phyloP scores from a whole-genome alignment of 257 asterid genomes.

The Anisodus acutangulus region DNA sequence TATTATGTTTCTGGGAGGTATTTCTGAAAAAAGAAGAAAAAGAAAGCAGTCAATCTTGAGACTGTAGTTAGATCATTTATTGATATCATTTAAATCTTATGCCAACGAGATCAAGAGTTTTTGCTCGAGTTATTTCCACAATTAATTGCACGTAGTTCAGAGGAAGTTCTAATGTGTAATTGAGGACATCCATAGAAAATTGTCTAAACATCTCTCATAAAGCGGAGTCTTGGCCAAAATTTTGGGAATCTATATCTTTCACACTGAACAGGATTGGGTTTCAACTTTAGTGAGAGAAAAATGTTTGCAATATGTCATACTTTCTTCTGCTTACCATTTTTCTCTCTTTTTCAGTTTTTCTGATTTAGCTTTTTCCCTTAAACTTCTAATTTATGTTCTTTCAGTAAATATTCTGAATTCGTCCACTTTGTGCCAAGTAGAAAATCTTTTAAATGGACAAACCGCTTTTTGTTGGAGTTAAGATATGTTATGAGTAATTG shows the following conservation, averaged over 20 bases:
- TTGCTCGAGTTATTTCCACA: slow-evolving; percentile 13
- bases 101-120: neutral
- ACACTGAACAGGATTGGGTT: neutral
- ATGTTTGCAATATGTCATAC: neutral
- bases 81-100: neutral
- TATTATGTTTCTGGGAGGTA: slow-evolving; percentile 1
- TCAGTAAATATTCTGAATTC: slow-evolving; percentile 10
- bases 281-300: neutral
- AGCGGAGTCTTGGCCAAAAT: neutral
- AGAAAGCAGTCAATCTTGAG: neutral
- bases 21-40: neutral
- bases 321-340: neutral
- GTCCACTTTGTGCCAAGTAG: neutral
- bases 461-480: neutral
- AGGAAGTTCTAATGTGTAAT: neutral
- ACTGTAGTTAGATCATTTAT: neutral
- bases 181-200: neutral
- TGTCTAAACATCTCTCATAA: slow-evolving; percentile 22
- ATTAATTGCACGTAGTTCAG: neutral
- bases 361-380: neutral
- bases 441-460: neutral
- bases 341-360: neutral
- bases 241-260: neutral
- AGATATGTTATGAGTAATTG: slow-evolving; percentile 14
- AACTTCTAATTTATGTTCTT: neutral